These are phyloP conservation scores for Coniochaeta sp. DNA, from an alignment of 2,329 filamentous ascomycete species.

Conservation along the genomic window DNA sequence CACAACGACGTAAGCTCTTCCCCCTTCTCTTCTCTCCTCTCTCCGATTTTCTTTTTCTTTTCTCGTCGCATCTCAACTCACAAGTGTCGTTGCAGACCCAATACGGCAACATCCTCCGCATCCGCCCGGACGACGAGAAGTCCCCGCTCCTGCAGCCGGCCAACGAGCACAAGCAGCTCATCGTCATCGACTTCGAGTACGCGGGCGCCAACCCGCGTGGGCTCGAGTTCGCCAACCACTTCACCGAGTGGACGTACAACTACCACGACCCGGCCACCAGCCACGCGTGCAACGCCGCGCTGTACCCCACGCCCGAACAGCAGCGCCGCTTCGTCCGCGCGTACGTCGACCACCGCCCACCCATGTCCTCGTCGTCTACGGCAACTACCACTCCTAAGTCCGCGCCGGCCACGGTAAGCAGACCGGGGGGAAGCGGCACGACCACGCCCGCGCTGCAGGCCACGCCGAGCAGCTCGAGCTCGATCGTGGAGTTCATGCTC, in stretches of 20 bases:
- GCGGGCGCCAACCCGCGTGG: conserved; percentile 81
- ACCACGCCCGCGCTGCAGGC: conserved; percentile 30
- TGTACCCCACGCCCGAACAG: conserved; percentile 73
- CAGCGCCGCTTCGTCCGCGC: conserved; percentile 79
- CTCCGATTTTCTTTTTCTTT: background rate
- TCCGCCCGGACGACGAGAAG: conserved; percentile 59
- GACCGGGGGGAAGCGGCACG: too few species aligned
- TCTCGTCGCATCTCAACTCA: background rate
- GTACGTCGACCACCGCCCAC: conserved; percentile 79
- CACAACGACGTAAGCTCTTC: conserved; percentile 76
- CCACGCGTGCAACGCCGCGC: conserved; percentile 58
- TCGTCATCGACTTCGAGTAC: conserved; percentile 98
- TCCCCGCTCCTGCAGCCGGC: conserved; percentile 82
- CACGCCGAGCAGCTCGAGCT: conserved; percentile 40
- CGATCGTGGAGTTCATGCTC: conserved; percentile 68
- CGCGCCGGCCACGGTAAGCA: conserved; percentile 12
- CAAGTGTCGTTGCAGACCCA: conserved; percentile 60
- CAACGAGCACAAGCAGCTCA: conserved; percentile 90
- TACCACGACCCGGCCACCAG: conserved; percentile 69
- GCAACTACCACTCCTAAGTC: background rate
- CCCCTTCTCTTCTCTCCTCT: background rate
- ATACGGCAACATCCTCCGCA: conserved; percentile 92
- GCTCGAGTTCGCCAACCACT: conserved; percentile 94
- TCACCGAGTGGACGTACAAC: conserved; percentile 97
- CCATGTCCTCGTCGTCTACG: conserved; percentile 38